These are phyloP conservation scores for Fusarium albidum DNA, from an alignment of 2,329 filamentous ascomycete genomes.

Conservation along the genomic window DNA sequence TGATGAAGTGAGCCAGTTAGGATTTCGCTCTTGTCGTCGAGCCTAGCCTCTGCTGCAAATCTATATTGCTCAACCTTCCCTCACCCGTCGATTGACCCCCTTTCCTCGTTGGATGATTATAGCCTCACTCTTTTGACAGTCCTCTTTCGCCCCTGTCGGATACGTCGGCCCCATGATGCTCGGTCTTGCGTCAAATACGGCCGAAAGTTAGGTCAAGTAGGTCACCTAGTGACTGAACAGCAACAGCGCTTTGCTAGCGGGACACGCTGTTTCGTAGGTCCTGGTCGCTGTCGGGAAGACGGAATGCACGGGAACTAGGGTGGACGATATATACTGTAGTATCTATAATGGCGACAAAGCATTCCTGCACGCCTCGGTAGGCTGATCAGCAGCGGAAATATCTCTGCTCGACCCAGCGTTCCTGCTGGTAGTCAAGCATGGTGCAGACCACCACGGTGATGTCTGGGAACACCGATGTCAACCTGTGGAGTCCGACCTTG, in stretches of 20 bases:
- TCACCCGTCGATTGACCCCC: too few relatives aligned
- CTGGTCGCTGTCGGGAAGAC: slow-evolving; percentile 11
- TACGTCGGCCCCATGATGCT: slow-evolving; percentile 21
- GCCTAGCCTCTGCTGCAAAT: not conserved
- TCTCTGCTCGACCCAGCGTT: slow-evolving; percentile 87
- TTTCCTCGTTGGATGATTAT: too few relatives aligned
- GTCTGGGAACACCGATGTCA: slow-evolving; percentile 88
- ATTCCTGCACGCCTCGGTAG: not conserved
- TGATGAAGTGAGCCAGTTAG: too few relatives aligned
- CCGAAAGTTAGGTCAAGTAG: too few relatives aligned
- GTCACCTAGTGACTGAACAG: too few relatives aligned
- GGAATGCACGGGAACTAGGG: slow-evolving; percentile 1
- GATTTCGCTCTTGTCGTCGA: too few relatives aligned
- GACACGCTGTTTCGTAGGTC: slow-evolving; percentile 22
- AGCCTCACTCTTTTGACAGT: too few relatives aligned
- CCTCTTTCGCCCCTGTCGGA: slow-evolving; percentile 4
- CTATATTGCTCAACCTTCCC: too few relatives aligned
- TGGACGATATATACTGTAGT: slow-evolving; percentile 19
- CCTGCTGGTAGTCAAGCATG: slow-evolving; percentile 82
- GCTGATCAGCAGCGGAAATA: slow-evolving; percentile 81
- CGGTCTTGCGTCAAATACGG: slow-evolving; percentile 17
- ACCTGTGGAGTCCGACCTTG: slow-evolving; percentile 80
- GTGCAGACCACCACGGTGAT: slow-evolving; percentile 87
- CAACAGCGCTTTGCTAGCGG: too few relatives aligned
- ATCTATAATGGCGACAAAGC: not conserved